These are phyloP conservation scores for Yamadazyma scolyti DNA, from an alignment of 805 yeast genomes.

Conservation along the genomic window DNA sequence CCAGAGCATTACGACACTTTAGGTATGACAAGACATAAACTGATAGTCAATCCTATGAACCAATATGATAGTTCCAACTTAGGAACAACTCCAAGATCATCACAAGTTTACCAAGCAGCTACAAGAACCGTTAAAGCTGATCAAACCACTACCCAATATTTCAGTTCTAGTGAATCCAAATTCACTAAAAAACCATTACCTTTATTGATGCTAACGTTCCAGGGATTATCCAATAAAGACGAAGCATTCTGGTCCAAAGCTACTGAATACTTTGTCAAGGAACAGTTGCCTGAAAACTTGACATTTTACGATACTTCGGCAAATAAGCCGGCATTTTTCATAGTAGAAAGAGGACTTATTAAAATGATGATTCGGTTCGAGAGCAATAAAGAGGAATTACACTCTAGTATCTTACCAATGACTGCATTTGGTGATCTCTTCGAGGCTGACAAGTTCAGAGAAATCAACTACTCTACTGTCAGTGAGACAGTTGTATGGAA, in stretches of 20 bases:
- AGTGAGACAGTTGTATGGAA: constrained; percentile 68
- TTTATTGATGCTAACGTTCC: constrained; percentile 60
- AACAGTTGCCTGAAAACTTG: constrained; percentile 42
- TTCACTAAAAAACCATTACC: constrained; percentile 57
- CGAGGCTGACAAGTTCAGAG: constrained; percentile 31
- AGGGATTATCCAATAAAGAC: constrained; percentile 49
- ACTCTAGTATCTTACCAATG: constrained; percentile 56
- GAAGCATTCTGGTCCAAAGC: constrained; percentile 61
- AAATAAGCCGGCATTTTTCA: constrained; percentile 51
- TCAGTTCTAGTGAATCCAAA: constrained; percentile 31
- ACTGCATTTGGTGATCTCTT: constrained; percentile 68
- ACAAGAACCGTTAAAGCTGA: constrained; percentile 41
- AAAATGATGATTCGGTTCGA: constrained; percentile 36
- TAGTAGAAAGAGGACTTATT: constrained; percentile 47
- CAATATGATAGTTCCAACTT: constrained; percentile 17
- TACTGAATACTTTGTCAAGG: constrained; percentile 50
- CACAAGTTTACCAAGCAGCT: constrained; percentile 52
- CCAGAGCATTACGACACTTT: constrained; percentile 9
- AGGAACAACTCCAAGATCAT: constrained; percentile 50
- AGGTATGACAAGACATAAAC: constrained; percentile 12
- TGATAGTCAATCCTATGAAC: constrained; percentile 12
- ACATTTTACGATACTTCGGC: constrained; percentile 44
- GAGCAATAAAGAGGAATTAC: constrained; percentile 32
- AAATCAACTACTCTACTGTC: constrained; percentile 51
- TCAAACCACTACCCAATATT: constrained; percentile 45